Conservation (phyloP, 768 basidiomycete species). For the Asterophora parasitica region DNA sequence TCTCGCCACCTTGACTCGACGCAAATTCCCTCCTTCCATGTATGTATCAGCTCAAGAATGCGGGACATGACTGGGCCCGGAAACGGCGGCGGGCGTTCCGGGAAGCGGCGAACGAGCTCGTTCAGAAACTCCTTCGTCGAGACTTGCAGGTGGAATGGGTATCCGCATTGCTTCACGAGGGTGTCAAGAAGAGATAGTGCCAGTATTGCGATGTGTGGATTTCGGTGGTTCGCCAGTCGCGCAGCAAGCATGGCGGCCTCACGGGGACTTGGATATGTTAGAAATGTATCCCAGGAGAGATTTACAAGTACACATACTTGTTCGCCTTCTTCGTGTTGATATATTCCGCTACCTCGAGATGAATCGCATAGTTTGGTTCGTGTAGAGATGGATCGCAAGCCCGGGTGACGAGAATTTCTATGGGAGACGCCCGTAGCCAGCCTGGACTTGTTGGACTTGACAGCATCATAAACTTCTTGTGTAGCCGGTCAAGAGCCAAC, state of each 20-base stretch:
- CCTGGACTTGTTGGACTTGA: constrained; percentile 42
- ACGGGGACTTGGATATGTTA: constrained; percentile 56
- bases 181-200: constrained; percentile 85
- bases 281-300: constrained; percentile 1
- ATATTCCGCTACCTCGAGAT: constrained; percentile 91
- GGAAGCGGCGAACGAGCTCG: constrained; percentile 95
- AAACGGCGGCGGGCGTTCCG: constrained; percentile 94
- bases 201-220: constrained; percentile 86
- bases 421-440: constrained; percentile 54
- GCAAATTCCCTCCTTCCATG: constrained; percentile 95
- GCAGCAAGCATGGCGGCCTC: constrained; percentile 88
- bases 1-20: constrained; percentile 88
- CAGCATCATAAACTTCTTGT: constrained; percentile 34
- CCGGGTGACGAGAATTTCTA: constrained; percentile 70
- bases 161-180: constrained; percentile 93
- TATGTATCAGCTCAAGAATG: constrained; percentile 87
- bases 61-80: constrained; percentile 93
- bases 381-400: constrained; percentile 83
- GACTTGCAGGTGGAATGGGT: constrained; percentile 95
- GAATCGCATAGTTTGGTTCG: constrained; percentile 88
- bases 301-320: constrained; percentile 50
- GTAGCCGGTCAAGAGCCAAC: not conserved
- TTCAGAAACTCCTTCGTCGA: constrained; percentile 97
- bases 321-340: constrained; percentile 96
- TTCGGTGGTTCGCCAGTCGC: constrained; percentile 84